Base-by-base conservation (phyloP, 2,329 filamentous ascomycete genomes). In the Cladophialophora chaetospira region DNA sequence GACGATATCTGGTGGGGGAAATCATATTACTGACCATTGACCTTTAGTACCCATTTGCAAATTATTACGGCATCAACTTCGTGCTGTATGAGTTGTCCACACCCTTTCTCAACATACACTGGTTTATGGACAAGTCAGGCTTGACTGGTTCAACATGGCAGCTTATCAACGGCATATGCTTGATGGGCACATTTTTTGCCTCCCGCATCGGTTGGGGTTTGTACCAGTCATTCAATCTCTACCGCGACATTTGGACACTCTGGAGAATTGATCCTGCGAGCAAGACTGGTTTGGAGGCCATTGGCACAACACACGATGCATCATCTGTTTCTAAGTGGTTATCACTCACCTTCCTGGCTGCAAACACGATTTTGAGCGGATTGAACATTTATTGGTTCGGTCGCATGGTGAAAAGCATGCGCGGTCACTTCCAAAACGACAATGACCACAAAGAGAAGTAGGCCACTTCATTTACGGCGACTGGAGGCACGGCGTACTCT, bases 11-110 rank as follows among this genome's bases (percentile, higher is more conserved):
- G n/a, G n/a, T n/a, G n/a, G n/a, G n/a, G n/a, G n/a, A n/a, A n/a
- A n/a, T n/a, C n/a, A n/a, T n/a, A n/a, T n/a, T n/a, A n/a, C n/a
- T n/a, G n/a, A n/a, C n/a, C n/a, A n/a, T n/a, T n/a, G n/a, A n/a
- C n/a, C n/a, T n/a, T n/a, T 69, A 94, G 89, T 82, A 88, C 58
- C 90, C 90, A 1, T 92, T 93, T 68, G 80, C 92, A 63, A 92
- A 93, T 76, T 92, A 86, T 77, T 95, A 94, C 73, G 88, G 83
- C 55, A 82, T 82, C 55, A 84, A 84, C 58, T 95, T 95, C 73
- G 89, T 95, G 67, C 85, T 94, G 57, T 95, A 91, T 82, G 90
- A 95, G 73, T 82, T 95, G 35, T 92, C 88, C 23, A 88, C 87
- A 3, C 89, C 89, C 5, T 92, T 94, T 72, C 80, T 94, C 56